Evolutionary conservation across 257 asterid genomes (phyloP).

Genomic region (Solanum medicagineum): DNA sequence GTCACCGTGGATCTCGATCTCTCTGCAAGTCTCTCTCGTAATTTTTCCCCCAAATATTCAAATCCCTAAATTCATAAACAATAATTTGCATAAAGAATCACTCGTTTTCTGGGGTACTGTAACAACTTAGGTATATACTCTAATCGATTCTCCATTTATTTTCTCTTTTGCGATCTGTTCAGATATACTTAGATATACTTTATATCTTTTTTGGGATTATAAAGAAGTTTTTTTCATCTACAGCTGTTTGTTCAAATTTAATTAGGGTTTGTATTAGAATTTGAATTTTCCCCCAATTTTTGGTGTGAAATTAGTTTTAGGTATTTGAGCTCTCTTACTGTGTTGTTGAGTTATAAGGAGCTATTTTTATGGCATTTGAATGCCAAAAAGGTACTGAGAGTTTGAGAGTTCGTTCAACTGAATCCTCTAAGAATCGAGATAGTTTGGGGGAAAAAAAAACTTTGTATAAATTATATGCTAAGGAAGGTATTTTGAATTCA

Average conservation of each 20-base stretch:
- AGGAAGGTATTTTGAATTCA: slow-evolving; percentile 11
- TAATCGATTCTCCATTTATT: not conserved
- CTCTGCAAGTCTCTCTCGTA: not conserved
- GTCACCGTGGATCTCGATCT: not conserved
- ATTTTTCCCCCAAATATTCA: not conserved
- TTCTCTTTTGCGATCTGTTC: not conserved
- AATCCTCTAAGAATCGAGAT: slow-evolving; percentile 1
- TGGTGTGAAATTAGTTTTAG: not conserved
- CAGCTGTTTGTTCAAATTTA: not conserved
- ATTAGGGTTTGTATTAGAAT: not conserved
- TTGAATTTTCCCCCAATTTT: not conserved
- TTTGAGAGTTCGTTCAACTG: slow-evolving; percentile 17
- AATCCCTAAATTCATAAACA: not conserved
- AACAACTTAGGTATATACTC: not conserved
- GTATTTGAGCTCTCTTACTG: not conserved
- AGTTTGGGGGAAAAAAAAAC: slow-evolving; percentile 4
- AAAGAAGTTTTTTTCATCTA: not conserved
- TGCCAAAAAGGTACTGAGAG: slow-evolving; percentile 48
- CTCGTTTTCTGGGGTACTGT: not conserved
- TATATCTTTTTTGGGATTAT: not conserved
- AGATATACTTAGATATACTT: not conserved
- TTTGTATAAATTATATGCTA: slow-evolving; percentile 6
- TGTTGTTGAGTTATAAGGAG: not conserved
- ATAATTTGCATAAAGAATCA: not conserved
- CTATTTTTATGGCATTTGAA: slow-evolving; percentile 79